Conservation (phyloP, 129 eudicot genomes). For the Mikania micrantha region DNA sequence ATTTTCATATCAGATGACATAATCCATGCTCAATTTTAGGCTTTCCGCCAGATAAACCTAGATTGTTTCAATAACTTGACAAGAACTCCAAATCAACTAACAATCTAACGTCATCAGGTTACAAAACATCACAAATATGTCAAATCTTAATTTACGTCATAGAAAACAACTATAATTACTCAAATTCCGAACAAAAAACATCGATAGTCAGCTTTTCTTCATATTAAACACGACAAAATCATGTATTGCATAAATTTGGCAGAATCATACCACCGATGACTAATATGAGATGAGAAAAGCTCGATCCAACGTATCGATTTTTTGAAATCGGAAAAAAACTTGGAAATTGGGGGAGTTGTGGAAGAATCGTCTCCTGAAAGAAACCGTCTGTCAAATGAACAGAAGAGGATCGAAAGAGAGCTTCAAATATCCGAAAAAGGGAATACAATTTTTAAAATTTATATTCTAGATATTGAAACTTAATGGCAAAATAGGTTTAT, state of each 20-base stretch:
- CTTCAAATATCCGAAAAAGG: constrained; percentile 4
- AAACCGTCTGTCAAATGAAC: constrained; percentile 22
- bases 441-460: constrained; percentile 1
- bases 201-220: not conserved
- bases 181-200: not conserved
- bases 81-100: not conserved
- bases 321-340: constrained; percentile 7
- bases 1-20: not conserved
- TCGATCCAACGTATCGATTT: constrained; percentile 15
- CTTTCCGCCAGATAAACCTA: not conserved
- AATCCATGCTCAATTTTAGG: not conserved
- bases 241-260: not conserved
- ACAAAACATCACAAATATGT: not conserved
- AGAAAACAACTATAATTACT: not conserved
- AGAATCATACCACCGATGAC: constrained; percentile 6
- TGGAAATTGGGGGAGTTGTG: constrained; percentile 9
- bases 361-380: constrained; percentile 20
- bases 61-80: not conserved
- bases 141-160: not conserved
- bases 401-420: constrained; percentile 10
- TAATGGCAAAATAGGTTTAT: too few relatives aligned
- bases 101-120: constrained; percentile 8
- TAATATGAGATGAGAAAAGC: not conserved
- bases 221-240: not conserved
- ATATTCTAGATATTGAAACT: not conserved